Evolutionary conservation across 2,329 filamentous ascomycete genomes (phyloP), one percentile per base, ranked within the genome.

Genomic region (Clarireedia paspali): DNA sequence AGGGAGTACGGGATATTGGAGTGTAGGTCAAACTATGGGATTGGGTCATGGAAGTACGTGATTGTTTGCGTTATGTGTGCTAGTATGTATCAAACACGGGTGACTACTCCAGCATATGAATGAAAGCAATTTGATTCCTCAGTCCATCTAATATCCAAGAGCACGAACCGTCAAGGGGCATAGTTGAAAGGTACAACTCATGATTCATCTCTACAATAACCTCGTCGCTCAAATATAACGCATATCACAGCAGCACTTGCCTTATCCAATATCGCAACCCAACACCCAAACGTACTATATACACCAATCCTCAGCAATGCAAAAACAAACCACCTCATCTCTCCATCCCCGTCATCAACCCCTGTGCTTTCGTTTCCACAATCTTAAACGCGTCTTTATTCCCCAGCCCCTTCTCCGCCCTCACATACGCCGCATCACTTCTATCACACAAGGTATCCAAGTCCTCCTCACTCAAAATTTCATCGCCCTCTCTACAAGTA

Each of bases 401-500:
- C 63, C 90, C 89, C 49, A 89, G 71, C 0, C 91, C 91, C 66
- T 83, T 87, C 57, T 92, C 90, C 1, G 91, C 91, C 55, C 82
- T 78, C 40, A 80, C 81, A 61, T 84, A 86, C 0, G 83, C 83
- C 34, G 75, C 77, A 39, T 85, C 81, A 55, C 77, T 82, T 49
- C 78, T 74, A 60, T 97, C 91, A 46, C 89, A 88, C 52, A 99
- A 70, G 2, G 89, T 83, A 2, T 85, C 79, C 26, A 99, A 66
- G 65, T 97, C 94, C 26, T 80, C 75, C 48, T 94, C 82, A 44
- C 82, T 88, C 38, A 97, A 70, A 7, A 97, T 74, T 30, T 84
- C 78, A 47, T 82, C 79, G 0, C 82, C 83, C 0, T 79, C 81
- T 0, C 77, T 78, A 15, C 77, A 74, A 56, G 79, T 72, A 65